Percentiles rank a stretch among this genome's conserved stretches.
phyloP scores from a whole-genome alignment of 2,329 filamentous ascomycete species.

The Sordariomycetes sp. region DNA sequence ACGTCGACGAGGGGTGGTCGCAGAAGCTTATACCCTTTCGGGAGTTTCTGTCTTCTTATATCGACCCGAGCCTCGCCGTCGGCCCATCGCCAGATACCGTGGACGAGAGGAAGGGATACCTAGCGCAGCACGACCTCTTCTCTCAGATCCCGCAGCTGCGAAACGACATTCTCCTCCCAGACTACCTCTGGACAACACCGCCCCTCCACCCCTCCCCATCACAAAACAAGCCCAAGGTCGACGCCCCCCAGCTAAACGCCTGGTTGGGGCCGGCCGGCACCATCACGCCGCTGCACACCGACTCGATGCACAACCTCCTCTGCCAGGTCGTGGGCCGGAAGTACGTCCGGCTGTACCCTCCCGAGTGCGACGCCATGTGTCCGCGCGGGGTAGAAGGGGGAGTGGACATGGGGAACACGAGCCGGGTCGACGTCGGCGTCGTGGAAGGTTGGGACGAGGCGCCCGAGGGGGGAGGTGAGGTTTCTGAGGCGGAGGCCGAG shows the following conservation, averaged over 20 bases:
- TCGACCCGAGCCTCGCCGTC: slow-evolving; percentile 20
- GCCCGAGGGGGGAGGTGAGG: slow-evolving; percentile 8
- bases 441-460: slow-evolving; percentile 45
- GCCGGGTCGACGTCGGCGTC: slow-evolving; percentile 59
- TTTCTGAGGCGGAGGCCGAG: slow-evolving; percentile 21
- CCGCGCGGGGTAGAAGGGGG: slow-evolving; percentile 51
- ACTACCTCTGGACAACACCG: slow-evolving; percentile 68
- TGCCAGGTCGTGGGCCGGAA: slow-evolving; percentile 83
- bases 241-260: slow-evolving; percentile 64
- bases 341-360: slow-evolving; percentile 80
- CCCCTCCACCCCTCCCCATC: slow-evolving; percentile 34
- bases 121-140: slow-evolving; percentile 86
- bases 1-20: slow-evolving; percentile 74
- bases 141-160: slow-evolving; percentile 65
- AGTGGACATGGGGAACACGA: slow-evolving; percentile 90
- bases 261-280: slow-evolving; percentile 87
- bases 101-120: slow-evolving; percentile 48
- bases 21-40: slow-evolving; percentile 68
- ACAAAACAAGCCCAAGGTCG: slow-evolving; percentile 24
- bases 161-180: slow-evolving; percentile 65
- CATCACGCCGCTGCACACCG: slow-evolving; percentile 85
- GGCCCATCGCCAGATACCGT: background rate
- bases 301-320: slow-evolving; percentile 87
- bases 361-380: slow-evolving; percentile 44
- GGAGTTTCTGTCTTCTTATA: slow-evolving; percentile 52